phyloP scores from a whole-genome alignment of 306 rosid species.

The Mimosa bimucronata region DNA sequence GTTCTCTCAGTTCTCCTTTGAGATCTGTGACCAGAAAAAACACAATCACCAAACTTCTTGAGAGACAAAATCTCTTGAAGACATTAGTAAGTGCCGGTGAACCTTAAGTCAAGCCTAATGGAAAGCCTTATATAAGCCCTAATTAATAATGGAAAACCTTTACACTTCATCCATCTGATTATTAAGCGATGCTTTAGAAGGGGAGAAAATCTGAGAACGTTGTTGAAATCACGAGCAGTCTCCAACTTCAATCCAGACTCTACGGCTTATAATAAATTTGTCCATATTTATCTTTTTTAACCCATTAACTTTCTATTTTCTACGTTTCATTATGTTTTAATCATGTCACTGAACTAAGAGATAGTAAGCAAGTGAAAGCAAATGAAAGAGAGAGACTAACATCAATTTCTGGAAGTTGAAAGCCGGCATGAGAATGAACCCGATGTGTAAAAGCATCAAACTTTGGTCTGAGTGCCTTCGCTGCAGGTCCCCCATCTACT shows the following conservation, averaged over 20 bases:
- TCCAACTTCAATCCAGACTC: conserved; percentile 14
- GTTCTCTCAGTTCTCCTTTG: background rate
- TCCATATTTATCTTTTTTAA: background rate
- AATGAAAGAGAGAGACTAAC: conserved; percentile 45
- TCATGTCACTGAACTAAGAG: conserved; percentile 10
- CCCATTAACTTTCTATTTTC: conserved; percentile 2
- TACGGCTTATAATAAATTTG: background rate
- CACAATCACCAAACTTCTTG: conserved; percentile 5
- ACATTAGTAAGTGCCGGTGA: background rate
- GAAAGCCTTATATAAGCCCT: background rate
- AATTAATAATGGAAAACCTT: no score
- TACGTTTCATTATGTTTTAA: conserved; percentile 21
- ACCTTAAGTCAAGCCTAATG: conserved; percentile 9
- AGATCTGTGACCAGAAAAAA: conserved; percentile 18
- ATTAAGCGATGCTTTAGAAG: conserved; percentile 10
- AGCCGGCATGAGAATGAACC: conserved; percentile 47
- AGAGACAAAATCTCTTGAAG: background rate
- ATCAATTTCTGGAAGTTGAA: conserved; percentile 56
- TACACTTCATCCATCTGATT: conserved; percentile 23
- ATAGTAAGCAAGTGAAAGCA: conserved; percentile 5
- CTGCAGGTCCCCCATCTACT: conserved; percentile 55
- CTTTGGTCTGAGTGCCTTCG: conserved; percentile 57
- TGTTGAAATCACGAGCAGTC: conserved; percentile 30
- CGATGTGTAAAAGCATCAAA: conserved; percentile 46
- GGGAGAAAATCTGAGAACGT: conserved; percentile 8